Evolutionary conservation across 805 yeast species (phyloP).

Genomic region (Wickerhamiella spandovensis): DNA sequence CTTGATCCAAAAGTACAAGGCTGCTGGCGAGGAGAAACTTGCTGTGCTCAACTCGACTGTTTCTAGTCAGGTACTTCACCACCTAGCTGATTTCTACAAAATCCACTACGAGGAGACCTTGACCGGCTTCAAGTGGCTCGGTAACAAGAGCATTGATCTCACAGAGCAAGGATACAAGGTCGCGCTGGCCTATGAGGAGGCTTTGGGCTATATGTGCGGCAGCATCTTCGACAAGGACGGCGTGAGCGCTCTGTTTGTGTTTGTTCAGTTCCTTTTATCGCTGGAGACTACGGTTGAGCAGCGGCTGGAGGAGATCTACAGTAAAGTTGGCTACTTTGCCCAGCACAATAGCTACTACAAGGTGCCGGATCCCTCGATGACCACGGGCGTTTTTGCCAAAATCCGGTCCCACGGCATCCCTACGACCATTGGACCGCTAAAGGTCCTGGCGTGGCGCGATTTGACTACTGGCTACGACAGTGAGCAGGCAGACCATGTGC

Average conservation of each 20-base stretch:
- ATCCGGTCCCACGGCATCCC: slow-evolving; percentile 38
- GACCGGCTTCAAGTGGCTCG: slow-evolving; percentile 97
- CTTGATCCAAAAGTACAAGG: slow-evolving; percentile 28
- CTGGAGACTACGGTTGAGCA: slow-evolving; percentile 40
- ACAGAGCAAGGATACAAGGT: slow-evolving; percentile 51
- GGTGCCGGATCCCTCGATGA: slow-evolving; percentile 40
- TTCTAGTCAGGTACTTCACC: slow-evolving; percentile 65
- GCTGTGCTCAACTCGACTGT: slow-evolving; percentile 80
- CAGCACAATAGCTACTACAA: slow-evolving; percentile 80
- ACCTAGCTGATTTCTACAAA: slow-evolving; percentile 51
- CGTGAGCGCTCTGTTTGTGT: slow-evolving; percentile 61
- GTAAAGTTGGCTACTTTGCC: slow-evolving; percentile 64
- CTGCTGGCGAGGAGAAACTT: slow-evolving; percentile 18
- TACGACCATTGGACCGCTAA: slow-evolving; percentile 38
- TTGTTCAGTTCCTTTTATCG: slow-evolving; percentile 49
- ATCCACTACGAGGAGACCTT: slow-evolving; percentile 66
- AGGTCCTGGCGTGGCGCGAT: slow-evolving; percentile 63
- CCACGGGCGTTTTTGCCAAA: slow-evolving; percentile 40
- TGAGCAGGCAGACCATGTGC: slow-evolving; percentile 40
- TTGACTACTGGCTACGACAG: slow-evolving; percentile 74
- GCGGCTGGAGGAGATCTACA: slow-evolving; percentile 44
- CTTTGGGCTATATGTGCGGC: slow-evolving; percentile 83
- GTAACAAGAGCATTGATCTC: slow-evolving; percentile 68
- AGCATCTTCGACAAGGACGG: slow-evolving; percentile 86
- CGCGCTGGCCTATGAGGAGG: slow-evolving; percentile 91